Evolutionary conservation across 1,139 yeast species (phyloP).

Genomic region (Debaryomyces fabryi): DNA sequence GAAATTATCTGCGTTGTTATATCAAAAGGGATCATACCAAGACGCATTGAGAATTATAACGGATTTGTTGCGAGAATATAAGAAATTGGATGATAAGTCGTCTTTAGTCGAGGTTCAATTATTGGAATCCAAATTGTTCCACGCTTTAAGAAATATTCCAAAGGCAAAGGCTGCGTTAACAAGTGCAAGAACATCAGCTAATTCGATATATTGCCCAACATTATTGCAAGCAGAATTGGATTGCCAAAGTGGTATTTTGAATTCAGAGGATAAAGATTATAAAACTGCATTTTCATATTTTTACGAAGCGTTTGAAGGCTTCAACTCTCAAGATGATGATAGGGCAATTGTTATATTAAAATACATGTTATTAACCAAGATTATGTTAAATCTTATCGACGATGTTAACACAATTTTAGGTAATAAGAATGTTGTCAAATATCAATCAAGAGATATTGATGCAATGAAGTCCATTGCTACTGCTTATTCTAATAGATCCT

Average conservation of each 20-base stretch:
- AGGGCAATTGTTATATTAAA: constrained; percentile 80
- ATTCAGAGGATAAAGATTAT: constrained; percentile 96
- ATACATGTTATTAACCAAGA: constrained; percentile 89
- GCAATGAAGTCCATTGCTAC: constrained; percentile 94
- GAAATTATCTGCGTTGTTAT: constrained; percentile 76
- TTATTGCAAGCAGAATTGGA: constrained; percentile 92
- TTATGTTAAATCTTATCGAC: constrained; percentile 86
- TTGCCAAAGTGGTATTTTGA: constrained; percentile 91
- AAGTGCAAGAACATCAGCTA: constrained; percentile 95
- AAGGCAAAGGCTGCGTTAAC: constrained; percentile 92
- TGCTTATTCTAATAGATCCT: constrained; percentile 87
- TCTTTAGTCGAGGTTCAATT: constrained; percentile 94
- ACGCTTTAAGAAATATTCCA: constrained; percentile 89
- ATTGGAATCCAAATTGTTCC: constrained; percentile 87
- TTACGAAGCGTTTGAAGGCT: constrained; percentile 93
- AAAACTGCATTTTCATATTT: constrained; percentile 95
- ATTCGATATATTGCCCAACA: constrained; percentile 95
- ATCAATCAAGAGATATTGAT: constrained; percentile 72
- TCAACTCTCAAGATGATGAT: constrained; percentile 60
- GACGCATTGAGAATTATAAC: constrained; percentile 76
- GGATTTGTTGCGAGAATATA: constrained; percentile 77
- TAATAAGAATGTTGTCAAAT: constrained; percentile 80
- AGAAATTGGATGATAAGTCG: constrained; percentile 92
- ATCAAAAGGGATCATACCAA: constrained; percentile 63
- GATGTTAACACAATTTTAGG: constrained; percentile 79